These are phyloP conservation scores for Globisporangium orthogonon DNA, from an alignment of 352 stramenopile species.

Conservation along the genomic window DNA sequence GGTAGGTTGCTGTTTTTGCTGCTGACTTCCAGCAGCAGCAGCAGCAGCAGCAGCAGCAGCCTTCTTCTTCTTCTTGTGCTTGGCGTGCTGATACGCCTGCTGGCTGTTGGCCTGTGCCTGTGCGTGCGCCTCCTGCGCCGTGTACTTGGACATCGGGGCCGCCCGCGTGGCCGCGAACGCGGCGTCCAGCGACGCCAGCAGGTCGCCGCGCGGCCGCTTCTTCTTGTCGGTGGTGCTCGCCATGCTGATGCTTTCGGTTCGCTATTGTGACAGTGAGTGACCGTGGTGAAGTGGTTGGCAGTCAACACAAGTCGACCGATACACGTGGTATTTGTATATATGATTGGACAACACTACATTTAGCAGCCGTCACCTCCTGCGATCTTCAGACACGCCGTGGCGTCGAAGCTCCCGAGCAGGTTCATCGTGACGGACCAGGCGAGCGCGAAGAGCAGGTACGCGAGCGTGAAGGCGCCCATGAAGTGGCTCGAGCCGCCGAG, in stretches of 20 bases:
- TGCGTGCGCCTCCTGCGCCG: slow-evolving; percentile 34
- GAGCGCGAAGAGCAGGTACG: slow-evolving; percentile 17
- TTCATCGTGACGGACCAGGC: slow-evolving; percentile 31
- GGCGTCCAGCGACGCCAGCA: slow-evolving; percentile 73
- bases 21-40: background rate
- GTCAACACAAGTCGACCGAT: background rate
- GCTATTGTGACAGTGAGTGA: background rate
- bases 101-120: slow-evolving; percentile 31
- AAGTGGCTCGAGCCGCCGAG: slow-evolving; percentile 9
- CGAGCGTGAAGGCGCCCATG: slow-evolving; percentile 7
- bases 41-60: background rate
- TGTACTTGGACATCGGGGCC: slow-evolving; percentile 55
- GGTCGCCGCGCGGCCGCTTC: slow-evolving; percentile 63
- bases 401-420: slow-evolving; percentile 23
- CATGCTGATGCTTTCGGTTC: slow-evolving; percentile 7
- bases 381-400: slow-evolving; percentile 22
- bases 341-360: background rate
- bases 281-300: background rate
- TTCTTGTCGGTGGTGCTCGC: slow-evolving; percentile 18
- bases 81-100: slow-evolving; percentile 66
- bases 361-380: slow-evolving; percentile 22
- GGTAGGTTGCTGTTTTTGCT: slow-evolving; percentile 1
- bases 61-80: slow-evolving; percentile 38
- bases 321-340: background rate
- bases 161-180: slow-evolving; percentile 43